phyloP scores from a whole-genome alignment of 805 yeast genomes.

The Yarrowia sp. region DNA sequence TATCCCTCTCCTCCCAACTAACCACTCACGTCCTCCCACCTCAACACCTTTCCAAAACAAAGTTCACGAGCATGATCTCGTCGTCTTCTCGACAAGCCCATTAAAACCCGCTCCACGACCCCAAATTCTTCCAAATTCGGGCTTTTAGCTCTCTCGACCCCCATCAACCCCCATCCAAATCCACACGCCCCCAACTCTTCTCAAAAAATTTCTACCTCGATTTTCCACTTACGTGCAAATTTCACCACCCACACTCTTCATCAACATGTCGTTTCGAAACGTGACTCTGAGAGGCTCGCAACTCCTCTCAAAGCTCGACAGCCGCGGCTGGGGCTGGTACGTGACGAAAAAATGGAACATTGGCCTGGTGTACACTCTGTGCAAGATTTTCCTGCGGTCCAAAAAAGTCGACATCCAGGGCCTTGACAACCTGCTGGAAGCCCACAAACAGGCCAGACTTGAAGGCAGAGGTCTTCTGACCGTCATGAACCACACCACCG shows the following conservation, averaged over 20 bases:
- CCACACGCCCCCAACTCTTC: background rate
- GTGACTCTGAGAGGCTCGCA: constrained; percentile 6
- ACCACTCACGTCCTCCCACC: too few relatives aligned
- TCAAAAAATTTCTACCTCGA: background rate
- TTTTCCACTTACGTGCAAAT: background rate
- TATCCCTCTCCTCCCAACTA: too few relatives aligned
- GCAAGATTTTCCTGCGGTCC: background rate
- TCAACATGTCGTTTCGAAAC: constrained; percentile 22
- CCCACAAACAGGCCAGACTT: constrained; percentile 56
- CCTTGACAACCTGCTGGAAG: constrained; percentile 61
- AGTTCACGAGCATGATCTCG: too few relatives aligned
- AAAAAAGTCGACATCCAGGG: constrained; percentile 45
- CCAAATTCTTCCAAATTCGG: too few relatives aligned
- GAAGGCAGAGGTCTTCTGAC: constrained; percentile 80
- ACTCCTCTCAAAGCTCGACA: constrained; percentile 7
- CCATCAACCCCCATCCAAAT: too few relatives aligned
- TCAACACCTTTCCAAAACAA: too few relatives aligned
- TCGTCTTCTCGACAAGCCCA: too few relatives aligned
- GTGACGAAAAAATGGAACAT: constrained; percentile 21
- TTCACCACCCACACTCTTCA: background rate
- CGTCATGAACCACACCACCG: constrained; percentile 77
- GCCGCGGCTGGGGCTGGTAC: constrained; percentile 24
- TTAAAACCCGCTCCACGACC: too few relatives aligned
- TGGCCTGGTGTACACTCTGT: constrained; percentile 15
- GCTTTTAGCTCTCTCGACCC: too few relatives aligned